phyloP scores from a whole-genome alignment of 2,329 filamentous ascomycete species.

The Alternaria solani region DNA sequence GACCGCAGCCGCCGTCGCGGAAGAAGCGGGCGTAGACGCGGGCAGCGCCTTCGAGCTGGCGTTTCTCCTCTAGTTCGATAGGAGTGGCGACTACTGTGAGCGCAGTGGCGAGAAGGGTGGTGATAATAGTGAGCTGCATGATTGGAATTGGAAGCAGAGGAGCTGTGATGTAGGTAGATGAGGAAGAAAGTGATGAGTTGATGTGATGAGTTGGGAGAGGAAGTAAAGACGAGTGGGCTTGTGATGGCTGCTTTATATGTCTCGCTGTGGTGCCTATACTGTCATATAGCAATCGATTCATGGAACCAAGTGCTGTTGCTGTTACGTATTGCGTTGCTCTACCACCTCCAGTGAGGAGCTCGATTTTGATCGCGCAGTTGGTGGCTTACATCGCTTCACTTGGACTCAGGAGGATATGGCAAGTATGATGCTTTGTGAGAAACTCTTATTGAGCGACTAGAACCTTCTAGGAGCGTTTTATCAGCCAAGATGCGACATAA shows the following conservation, averaged over 20 bases:
- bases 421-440: neutral
- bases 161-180: neutral
- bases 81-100: constrained; percentile 10
- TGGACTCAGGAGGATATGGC: neutral
- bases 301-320: neutral
- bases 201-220: neutral
- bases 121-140: constrained; percentile 14
- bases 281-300: neutral
- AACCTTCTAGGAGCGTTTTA: neutral
- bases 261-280: neutral
- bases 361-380: neutral
- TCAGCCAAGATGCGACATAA: neutral
- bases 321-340: neutral
- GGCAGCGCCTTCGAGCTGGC: constrained; percentile 10
- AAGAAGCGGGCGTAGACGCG: constrained; percentile 21
- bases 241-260: neutral
- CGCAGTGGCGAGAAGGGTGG: constrained; percentile 9
- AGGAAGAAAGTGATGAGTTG: neutral
- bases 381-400: neutral
- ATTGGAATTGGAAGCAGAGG: neutral
- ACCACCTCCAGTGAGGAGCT: neutral
- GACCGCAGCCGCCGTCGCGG: constrained; percentile 11
- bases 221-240: neutral
- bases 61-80: constrained; percentile 5
- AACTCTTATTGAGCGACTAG: neutral